phyloP scores from a whole-genome alignment of 208 protist species.

The Leishmania turanica region DNA sequence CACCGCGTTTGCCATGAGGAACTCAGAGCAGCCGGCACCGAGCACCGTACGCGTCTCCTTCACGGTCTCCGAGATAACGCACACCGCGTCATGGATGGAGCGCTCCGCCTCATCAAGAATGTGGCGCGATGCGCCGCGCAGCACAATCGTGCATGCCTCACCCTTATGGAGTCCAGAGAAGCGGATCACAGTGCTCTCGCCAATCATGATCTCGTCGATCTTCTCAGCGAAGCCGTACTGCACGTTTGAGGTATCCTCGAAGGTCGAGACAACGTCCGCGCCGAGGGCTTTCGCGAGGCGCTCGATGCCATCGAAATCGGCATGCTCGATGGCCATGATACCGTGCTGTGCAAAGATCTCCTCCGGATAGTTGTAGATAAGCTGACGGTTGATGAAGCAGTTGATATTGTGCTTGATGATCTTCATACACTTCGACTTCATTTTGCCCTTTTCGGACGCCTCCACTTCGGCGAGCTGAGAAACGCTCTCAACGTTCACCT shows the following conservation, averaged over 20 bases:
- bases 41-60: conserved; percentile 95
- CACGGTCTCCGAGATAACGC: conserved; percentile 98
- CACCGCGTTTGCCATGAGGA: conserved; percentile 99
- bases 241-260: conserved; percentile 97
- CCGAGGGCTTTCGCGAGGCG: conserved; percentile 95
- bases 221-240: conserved; percentile 95
- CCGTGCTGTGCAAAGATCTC: conserved; percentile 97
- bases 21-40: conserved; percentile 98
- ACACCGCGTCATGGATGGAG: conserved; percentile 99
- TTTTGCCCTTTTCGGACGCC: conserved; percentile 97
- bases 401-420: conserved; percentile 97
- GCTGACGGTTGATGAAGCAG: conserved; percentile 99
- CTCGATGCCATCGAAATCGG: conserved; percentile 99
- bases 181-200: conserved; percentile 98
- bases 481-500: conserved; percentile 96
- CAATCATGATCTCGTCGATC: conserved; percentile 99
- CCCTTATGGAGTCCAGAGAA: conserved; percentile 96
- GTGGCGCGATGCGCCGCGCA: conserved; percentile 98
- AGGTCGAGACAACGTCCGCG: conserved; percentile 99
- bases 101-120: conserved; percentile 99
- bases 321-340: conserved; percentile 99
- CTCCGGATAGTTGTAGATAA: conserved; percentile 99
- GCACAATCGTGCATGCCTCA: conserved; percentile 99
- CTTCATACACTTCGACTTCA: conserved; percentile 96
- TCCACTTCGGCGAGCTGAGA: conserved; percentile 98